These are phyloP conservation scores for Phytophthora ramorum DNA, from an alignment of 352 stramenopile species.

Conservation along the genomic window DNA sequence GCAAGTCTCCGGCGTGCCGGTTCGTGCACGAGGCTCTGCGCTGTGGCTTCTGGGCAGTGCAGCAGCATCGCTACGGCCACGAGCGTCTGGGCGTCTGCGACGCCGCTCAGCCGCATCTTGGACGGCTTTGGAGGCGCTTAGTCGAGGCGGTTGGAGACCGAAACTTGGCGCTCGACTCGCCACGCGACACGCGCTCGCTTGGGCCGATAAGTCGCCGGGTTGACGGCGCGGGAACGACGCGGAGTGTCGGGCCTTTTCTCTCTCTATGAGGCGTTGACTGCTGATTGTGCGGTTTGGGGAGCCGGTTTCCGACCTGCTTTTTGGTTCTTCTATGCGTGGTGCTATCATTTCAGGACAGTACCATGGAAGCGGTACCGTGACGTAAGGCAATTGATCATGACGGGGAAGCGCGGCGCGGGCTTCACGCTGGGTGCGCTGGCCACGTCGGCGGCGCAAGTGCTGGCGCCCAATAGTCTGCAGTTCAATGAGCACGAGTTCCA, in stretches of 20 bases:
- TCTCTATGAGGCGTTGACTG: slow-evolving; percentile 3
- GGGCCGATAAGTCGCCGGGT: too few species aligned
- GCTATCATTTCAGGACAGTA: slow-evolving; percentile 3
- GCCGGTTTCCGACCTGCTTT: slow-evolving; percentile 39
- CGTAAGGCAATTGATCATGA: background rate
- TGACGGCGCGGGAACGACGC: background rate
- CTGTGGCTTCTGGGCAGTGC: background rate
- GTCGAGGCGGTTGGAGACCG: background rate
- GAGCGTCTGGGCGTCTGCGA: background rate
- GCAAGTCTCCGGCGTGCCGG: slow-evolving; percentile 28
- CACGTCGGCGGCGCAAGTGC: slow-evolving; percentile 52
- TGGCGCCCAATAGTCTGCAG: slow-evolving; percentile 76
- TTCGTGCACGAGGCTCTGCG: slow-evolving; percentile 11
- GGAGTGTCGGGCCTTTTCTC: slow-evolving; percentile 7
- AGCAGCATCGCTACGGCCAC: background rate
- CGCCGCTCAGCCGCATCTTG: slow-evolving; percentile 24
- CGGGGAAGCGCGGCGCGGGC: slow-evolving; percentile 5
- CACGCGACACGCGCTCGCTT: background rate
- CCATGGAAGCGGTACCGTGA: slow-evolving; percentile 1
- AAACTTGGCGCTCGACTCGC: background rate
- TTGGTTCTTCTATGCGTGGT: background rate
- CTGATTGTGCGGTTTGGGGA: slow-evolving; percentile 14
- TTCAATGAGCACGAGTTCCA: slow-evolving; percentile 84
- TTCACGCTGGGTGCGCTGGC: slow-evolving; percentile 47
- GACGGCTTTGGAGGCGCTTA: background rate